Conservation (phyloP, 345 rosid species). For the Garcia nutans region DNA sequence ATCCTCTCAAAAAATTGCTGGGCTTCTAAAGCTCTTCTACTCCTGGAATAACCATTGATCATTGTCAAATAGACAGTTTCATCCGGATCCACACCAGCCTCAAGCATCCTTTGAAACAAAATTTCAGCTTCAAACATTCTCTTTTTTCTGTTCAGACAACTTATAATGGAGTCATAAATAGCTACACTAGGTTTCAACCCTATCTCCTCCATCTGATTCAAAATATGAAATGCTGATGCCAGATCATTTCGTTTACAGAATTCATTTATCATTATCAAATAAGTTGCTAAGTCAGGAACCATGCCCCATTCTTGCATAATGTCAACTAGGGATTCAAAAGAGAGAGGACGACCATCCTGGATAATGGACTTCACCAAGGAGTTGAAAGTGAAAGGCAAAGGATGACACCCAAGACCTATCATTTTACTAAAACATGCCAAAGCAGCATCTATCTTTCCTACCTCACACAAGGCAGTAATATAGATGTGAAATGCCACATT, state of each 20-base stretch:
- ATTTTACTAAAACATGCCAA: constrained; percentile 38
- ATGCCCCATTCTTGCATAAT: constrained; percentile 44
- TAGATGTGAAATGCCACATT: constrained; percentile 47
- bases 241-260: constrained; percentile 47
- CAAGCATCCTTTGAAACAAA: constrained; percentile 56
- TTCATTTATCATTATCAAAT: constrained; percentile 48
- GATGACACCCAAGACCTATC: constrained; percentile 46
- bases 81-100: constrained; percentile 63
- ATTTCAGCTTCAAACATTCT: constrained; percentile 55
- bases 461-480: constrained; percentile 54
- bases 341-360: constrained; percentile 39
- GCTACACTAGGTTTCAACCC: constrained; percentile 63
- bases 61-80: constrained; percentile 60
- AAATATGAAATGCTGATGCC: constrained; percentile 39
- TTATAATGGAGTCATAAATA: constrained; percentile 54
- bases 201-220: constrained; percentile 48
- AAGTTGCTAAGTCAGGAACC: constrained; percentile 53
- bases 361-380: constrained; percentile 54
- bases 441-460: constrained; percentile 41
- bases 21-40: constrained; percentile 49
- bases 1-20: constrained; percentile 52
- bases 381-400: constrained; percentile 50
- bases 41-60: constrained; percentile 63
- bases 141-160: constrained; percentile 44
- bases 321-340: constrained; percentile 38